Base-by-base conservation (phyloP, 2,329 filamentous ascomycete genomes). In the Lojkania enalia region DNA sequence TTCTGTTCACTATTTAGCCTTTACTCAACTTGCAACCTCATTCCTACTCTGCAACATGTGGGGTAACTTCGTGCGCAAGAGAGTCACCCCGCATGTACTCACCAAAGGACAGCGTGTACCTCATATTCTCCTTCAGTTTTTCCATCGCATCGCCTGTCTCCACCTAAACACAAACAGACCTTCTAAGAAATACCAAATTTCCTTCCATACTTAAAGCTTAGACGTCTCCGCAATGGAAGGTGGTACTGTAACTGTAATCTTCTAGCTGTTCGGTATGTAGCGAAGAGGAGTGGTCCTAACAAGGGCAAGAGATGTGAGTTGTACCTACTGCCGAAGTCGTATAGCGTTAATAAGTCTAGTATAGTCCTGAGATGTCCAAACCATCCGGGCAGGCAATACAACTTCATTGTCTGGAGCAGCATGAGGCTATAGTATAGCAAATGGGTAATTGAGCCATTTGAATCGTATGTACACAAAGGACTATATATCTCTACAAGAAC, bases 281-380 rank as follows among this genome's bases (percentile, higher is more conserved):
- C 16, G 7, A 9, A 33, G 14, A 33, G 14, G 30, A 16, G 6
- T 33, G 14, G 9, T 15, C 30, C 30, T 6, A 33, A 33, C 30
- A 33, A 33, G 30, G 30, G 30, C 14, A 33, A 33, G 16, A 9
- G 30, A 33, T 33, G 14, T 33, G 16, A 33, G 30, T 33, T 33
- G 9, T 16, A 16, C 30, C 14, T 16, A 33, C 30, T 12, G 30
- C 30, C 30, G 14, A 33, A 33, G 14, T 16, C 30, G 30, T 9
- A 15, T 16, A 33, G 14, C 30, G 30, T 33, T 33, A 33, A 27
- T 33, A 7, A 16, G 16, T 16, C 30, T 33, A 16, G 11, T 33
- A 16, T 33, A 33, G 30, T 33, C 14, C 14, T 33, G 14, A 33
- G 30, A 33, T 33, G 30, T 33, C 30, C 30, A 33, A 33, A 33